Conservation (phyloP, 441 rosid species). For the Hura crepitans region DNA sequence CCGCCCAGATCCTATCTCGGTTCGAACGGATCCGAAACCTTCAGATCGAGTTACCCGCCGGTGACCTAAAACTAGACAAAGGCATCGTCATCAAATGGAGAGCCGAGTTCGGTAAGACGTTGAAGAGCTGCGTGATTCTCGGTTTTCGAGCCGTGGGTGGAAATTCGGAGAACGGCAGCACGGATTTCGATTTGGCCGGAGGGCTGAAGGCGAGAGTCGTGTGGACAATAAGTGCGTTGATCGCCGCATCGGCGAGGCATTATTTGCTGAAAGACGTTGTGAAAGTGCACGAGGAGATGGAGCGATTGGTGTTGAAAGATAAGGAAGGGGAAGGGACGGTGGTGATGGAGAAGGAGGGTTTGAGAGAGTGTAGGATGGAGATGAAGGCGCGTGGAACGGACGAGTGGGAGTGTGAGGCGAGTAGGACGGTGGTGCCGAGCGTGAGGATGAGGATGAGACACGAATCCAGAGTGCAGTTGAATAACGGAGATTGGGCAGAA, state of each 20-base stretch:
- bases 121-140: slow-evolving; percentile 48
- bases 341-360: slow-evolving; percentile 49
- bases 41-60: slow-evolving; percentile 48
- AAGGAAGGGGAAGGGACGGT: slow-evolving; percentile 52
- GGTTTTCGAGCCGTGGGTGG: slow-evolving; percentile 35
- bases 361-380: slow-evolving; percentile 34
- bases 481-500: slow-evolving; percentile 35
- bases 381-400: slow-evolving; percentile 28
- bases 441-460: slow-evolving; percentile 64
- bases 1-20: slow-evolving; percentile 43
- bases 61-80: slow-evolving; percentile 45
- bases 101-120: slow-evolving; percentile 50
- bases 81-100: slow-evolving; percentile 47
- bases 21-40: slow-evolving; percentile 47
- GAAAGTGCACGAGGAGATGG: slow-evolving; percentile 41
- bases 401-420: slow-evolving; percentile 27
- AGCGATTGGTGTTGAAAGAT: slow-evolving; percentile 41
- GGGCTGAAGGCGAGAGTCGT: slow-evolving; percentile 55
- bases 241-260: slow-evolving; percentile 66
- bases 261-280: slow-evolving; percentile 42
- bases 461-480: slow-evolving; percentile 30
- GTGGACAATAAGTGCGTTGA: slow-evolving; percentile 67
- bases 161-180: slow-evolving; percentile 2
- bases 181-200: slow-evolving; percentile 28
- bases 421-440: slow-evolving; percentile 52